These are phyloP conservation scores for Fomitopsis betulina DNA, from an alignment of 1,284 basidiomycete species.

Conservation along the genomic window DNA sequence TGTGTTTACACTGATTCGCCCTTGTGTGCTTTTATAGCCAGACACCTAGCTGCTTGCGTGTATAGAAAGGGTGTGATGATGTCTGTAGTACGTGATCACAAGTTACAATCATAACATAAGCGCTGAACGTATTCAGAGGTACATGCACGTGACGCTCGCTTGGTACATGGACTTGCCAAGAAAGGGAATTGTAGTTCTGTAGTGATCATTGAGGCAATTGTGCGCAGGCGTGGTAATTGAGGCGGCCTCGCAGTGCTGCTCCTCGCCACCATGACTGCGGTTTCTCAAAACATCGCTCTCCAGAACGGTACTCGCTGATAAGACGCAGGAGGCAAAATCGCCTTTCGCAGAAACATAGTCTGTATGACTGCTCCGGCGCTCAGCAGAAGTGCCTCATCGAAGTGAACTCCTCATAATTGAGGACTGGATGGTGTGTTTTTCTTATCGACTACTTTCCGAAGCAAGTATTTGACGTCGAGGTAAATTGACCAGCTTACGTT, in stretches of 20 bases:
- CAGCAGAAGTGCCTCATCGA: background rate
- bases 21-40: too few species aligned
- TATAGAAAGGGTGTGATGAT: too few species aligned
- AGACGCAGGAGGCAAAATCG: background rate
- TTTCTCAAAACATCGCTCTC: background rate
- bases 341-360: background rate
- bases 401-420: background rate
- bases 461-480: too few species aligned
- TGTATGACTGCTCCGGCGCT: background rate
- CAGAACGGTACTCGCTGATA: background rate
- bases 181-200: background rate
- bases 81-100: too few species aligned
- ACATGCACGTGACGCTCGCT: background rate
- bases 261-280: background rate
- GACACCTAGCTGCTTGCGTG: too few species aligned
- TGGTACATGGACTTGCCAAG: background rate
- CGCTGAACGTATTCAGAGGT: background rate
- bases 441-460: background rate
- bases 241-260: background rate
- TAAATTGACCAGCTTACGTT: too few species aligned
- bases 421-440: background rate
- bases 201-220: conserved; percentile 5
- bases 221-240: background rate
- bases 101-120: background rate
- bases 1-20: too few species aligned